Conservation (phyloP, 2,329 filamentous ascomycete genomes). For the Stagonosporopsis vannaccii region DNA sequence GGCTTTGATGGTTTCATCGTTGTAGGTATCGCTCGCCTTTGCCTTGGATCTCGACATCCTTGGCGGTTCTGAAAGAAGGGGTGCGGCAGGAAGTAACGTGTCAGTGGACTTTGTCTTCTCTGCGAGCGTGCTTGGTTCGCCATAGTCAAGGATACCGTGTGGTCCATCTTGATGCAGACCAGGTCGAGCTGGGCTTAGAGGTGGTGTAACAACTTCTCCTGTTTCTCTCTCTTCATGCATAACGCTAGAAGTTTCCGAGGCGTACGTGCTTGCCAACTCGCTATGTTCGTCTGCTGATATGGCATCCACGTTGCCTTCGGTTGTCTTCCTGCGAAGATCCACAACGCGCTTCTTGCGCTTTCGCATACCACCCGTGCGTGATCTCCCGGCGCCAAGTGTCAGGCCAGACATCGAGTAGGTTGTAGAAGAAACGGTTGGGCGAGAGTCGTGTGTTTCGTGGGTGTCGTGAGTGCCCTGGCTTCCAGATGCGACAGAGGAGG, state of each 20-base stretch:
- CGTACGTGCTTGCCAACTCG: slow-evolving; percentile 61
- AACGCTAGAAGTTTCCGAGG: slow-evolving; percentile 62
- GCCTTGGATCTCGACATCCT: slow-evolving; percentile 33
- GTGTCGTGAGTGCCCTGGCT: slow-evolving; percentile 54
- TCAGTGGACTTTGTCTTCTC: slow-evolving; percentile 28
- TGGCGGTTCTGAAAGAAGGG: slow-evolving; percentile 35
- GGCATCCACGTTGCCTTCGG: slow-evolving; percentile 56
- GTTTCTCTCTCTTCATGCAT: slow-evolving; percentile 43
- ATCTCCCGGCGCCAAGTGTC: slow-evolving; percentile 67
- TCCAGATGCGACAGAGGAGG: slow-evolving; percentile 46
- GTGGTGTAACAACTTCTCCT: slow-evolving; percentile 45
- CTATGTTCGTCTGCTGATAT: slow-evolving; percentile 61
- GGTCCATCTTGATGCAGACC: slow-evolving; percentile 33
- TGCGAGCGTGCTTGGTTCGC: slow-evolving; percentile 33
- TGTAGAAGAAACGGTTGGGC: slow-evolving; percentile 69
- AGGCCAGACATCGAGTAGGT: slow-evolving; percentile 65
- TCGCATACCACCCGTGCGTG: slow-evolving; percentile 68
- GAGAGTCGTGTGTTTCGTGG: slow-evolving; percentile 59
- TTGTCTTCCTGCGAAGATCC: slow-evolving; percentile 73
- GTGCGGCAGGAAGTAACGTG: slow-evolving; percentile 37
- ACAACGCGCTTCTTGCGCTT: slow-evolving; percentile 87
- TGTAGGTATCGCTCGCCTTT: slow-evolving; percentile 24
- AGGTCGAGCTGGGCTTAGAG: slow-evolving; percentile 36
- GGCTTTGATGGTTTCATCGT: slow-evolving; percentile 16
- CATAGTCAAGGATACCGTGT: slow-evolving; percentile 35